Percentiles rank a stretch among this genome's conserved stretches.
These are phyloP conservation scores for Candida jianshihensis DNA, from an alignment of 805 yeast species.

Conservation along the genomic window DNA sequence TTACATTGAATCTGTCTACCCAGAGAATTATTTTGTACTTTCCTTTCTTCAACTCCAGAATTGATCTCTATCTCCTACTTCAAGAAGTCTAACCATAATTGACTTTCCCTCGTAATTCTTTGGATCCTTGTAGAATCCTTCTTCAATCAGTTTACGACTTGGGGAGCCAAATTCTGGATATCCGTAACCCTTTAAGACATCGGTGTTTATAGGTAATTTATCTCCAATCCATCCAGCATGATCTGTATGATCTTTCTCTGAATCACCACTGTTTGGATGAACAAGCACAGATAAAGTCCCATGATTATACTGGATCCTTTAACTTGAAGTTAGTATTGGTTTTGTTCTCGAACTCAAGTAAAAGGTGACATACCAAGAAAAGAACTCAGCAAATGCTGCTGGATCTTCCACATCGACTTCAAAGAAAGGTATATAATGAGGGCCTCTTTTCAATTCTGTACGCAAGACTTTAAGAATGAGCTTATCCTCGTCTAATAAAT, in stretches of 20 bases:
- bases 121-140: slow-evolving; percentile 9
- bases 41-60: slow-evolving; percentile 1
- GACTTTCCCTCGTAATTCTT: slow-evolving; percentile 3
- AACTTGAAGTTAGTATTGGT: not conserved
- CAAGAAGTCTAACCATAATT: slow-evolving; percentile 10
- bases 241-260: slow-evolving; percentile 37
- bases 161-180: slow-evolving; percentile 11
- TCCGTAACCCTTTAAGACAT: slow-evolving; percentile 2
- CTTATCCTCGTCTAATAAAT: slow-evolving; percentile 26
- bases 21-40: not conserved
- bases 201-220: slow-evolving; percentile 20
- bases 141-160: slow-evolving; percentile 4
- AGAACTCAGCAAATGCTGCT: slow-evolving; percentile 31
- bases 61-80: slow-evolving; percentile 4
- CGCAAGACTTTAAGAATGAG: slow-evolving; percentile 8
- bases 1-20: no score
- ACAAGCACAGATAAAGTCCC: slow-evolving; percentile 43
- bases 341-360: not conserved
- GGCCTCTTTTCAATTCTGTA: slow-evolving; percentile 17
- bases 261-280: slow-evolving; percentile 41
- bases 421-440: slow-evolving; percentile 48
- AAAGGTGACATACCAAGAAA: slow-evolving; percentile 28
- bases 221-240: slow-evolving; percentile 49
- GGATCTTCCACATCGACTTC: slow-evolving; percentile 42
- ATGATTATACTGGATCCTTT: slow-evolving; percentile 38